These are phyloP conservation scores for Polyporus arcularius DNA, from an alignment of 768 basidiomycete genomes.

Conservation along the genomic window DNA sequence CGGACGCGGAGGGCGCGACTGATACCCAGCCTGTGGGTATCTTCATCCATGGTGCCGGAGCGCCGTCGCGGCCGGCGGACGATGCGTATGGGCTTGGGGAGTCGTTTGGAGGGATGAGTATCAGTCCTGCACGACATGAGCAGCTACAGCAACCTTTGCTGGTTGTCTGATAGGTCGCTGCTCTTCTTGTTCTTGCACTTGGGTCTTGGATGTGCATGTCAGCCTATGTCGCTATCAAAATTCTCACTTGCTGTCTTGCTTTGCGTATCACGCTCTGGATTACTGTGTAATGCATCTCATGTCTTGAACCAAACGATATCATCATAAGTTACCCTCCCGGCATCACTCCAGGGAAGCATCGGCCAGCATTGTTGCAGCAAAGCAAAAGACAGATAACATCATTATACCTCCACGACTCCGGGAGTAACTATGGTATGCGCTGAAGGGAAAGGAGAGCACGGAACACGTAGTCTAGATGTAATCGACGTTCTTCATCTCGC, in stretches of 20 bases:
- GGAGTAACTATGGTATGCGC: not conserved
- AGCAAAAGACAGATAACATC: not conserved
- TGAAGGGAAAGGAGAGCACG: conserved; percentile 23
- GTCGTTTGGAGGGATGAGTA: conserved; percentile 82
- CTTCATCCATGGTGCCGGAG: conserved; percentile 25
- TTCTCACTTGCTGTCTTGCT: not conserved
- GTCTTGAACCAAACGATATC: not conserved
- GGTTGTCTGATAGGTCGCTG: not conserved
- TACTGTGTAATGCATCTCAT: not conserved
- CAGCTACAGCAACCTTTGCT: not conserved
- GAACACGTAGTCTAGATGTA: conserved; percentile 49
- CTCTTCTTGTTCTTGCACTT: not conserved
- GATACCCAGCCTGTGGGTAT: conserved; percentile 8
- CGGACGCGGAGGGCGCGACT: conserved; percentile 2
- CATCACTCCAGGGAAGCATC: too few species aligned
- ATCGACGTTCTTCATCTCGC: conserved; percentile 76
- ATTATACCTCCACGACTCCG: not conserved
- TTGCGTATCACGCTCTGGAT: not conserved
- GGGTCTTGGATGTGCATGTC: not conserved
- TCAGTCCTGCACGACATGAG: conserved; percentile 56
- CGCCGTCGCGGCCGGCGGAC: conserved; percentile 22
- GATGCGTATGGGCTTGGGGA: conserved; percentile 59
- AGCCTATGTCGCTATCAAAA: not conserved
- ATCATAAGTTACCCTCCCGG: too few species aligned
- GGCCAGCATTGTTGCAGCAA: not conserved